Evolutionary conservation across 1,139 yeast species (phyloP).

Genomic region (Pichia sp.): DNA sequence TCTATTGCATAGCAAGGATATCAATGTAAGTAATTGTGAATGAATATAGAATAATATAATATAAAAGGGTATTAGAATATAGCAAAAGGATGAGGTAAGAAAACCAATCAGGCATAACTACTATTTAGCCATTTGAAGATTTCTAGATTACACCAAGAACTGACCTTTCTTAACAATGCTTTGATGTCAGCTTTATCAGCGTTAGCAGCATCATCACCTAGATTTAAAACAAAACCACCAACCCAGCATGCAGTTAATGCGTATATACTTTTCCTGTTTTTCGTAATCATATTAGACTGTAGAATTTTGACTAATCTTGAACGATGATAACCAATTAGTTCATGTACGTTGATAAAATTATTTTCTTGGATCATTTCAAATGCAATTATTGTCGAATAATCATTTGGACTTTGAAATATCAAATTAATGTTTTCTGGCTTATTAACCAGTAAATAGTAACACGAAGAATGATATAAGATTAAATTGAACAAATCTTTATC

Average conservation of each 20-base stretch:
- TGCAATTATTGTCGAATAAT: conserved; percentile 10
- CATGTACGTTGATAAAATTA: conserved; percentile 16
- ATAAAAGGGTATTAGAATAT: not conserved
- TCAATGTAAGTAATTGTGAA: not conserved
- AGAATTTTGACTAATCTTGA: conserved; percentile 27
- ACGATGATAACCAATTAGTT: conserved; percentile 32
- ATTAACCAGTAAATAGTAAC: conserved; percentile 7
- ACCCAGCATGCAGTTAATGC: conserved; percentile 10
- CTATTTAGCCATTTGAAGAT: conserved; percentile 9
- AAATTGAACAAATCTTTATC: conserved; percentile 11
- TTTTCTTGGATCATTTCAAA: conserved; percentile 8
- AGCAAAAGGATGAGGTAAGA: not conserved
- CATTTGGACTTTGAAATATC: conserved; percentile 10
- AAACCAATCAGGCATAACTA: not conserved
- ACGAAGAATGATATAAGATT: conserved; percentile 9
- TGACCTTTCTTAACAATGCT: conserved; percentile 30
- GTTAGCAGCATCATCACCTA: conserved; percentile 1
- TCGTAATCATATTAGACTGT: conserved; percentile 21
- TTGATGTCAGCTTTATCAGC: conserved; percentile 30
- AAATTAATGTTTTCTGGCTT: conserved; percentile 8
- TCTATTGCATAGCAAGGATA: too few species aligned
- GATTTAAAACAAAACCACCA: conserved; percentile 8
- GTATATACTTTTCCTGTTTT: conserved; percentile 11
- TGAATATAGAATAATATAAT: not conserved
- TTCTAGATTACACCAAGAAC: conserved; percentile 21